Base-by-base conservation (phyloP, 2,329 filamentous ascomycete species). In the Lachnum nothofagi region DNA sequence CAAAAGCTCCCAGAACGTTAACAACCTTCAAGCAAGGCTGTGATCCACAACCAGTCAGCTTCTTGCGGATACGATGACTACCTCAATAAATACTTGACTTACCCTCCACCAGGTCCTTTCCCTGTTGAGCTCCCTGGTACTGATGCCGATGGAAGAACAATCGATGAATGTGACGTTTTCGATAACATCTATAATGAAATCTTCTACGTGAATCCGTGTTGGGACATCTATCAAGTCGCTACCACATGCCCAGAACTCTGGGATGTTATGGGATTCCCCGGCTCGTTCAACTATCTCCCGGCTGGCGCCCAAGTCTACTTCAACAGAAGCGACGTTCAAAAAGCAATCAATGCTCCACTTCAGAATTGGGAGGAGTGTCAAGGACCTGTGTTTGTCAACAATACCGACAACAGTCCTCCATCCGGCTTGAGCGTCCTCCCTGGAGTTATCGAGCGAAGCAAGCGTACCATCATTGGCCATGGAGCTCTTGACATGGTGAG, bases 381-480 rank as follows among this genome's bases (percentile, higher is more conserved):
- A 7, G 58, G 65, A 7, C 56, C 68, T 44, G 75, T 79, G 12
- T 78, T 76, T 54, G 63, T 71, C 14, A 65, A 69, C 45, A 68
- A 67, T 50, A 71, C 33, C 0, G 83, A 86, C 61, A 70, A 65
- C 5, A 80, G 73, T 22, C 72, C 68, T 19, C 79, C 75, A 20
- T 78, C 78, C 1, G 75, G 67, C 49, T 74, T 78, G 61, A 75
- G 68, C 38, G 79, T 79, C 0, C 73, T 91, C 0, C 85, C 85
- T 0, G 70, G 79, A 31, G 80, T 91, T 29, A 88, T 91, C 54
- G 86, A 91, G 60, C 72, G 74, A 25, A 86, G 85, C 1, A 75
- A 85, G 40, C 83, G 84, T 53, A 86, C 88, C 7, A 75, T 93
- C 57, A 81, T 93, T 60, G 83, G 75, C 2, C 86, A 91, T 61